These are phyloP conservation scores for Xylaria sp. DNA, from an alignment of 2,329 filamentous ascomycete genomes.

Conservation along the genomic window DNA sequence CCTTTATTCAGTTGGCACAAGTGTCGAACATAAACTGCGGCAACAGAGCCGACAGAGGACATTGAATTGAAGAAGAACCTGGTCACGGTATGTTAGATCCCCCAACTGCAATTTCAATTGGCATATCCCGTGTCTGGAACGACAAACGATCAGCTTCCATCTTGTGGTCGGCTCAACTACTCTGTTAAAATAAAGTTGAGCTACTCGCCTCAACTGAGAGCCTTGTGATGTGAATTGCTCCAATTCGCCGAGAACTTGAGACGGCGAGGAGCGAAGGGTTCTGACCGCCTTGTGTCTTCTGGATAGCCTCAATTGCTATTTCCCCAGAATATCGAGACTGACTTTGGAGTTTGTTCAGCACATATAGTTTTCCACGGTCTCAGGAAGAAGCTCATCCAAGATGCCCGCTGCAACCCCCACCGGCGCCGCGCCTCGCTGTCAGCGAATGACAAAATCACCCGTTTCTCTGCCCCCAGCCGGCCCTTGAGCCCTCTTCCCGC, in stretches of 20 bases:
- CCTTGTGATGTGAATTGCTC: neutral
- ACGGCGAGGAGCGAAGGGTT: neutral
- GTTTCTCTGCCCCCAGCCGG: constrained; percentile 91
- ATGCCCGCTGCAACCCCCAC: constrained; percentile 62
- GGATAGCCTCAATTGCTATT: neutral
- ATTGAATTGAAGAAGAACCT: constrained; percentile 10
- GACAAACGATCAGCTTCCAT: neutral
- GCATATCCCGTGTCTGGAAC: neutral
- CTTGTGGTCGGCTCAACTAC: neutral
- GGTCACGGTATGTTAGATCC: constrained; percentile 30
- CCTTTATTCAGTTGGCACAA: constrained; percentile 19
- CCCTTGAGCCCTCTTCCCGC: constrained; percentile 85
- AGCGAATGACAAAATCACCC: constrained; percentile 98
- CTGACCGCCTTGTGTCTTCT: neutral
- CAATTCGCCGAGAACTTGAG: neutral
- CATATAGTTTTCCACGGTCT: neutral
- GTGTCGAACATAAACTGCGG: constrained; percentile 11
- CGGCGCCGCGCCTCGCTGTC: constrained; percentile 61
- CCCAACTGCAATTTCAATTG: neutral
- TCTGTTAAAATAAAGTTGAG: neutral
- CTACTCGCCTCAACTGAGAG: neutral
- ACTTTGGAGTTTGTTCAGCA: constrained; percentile 12
- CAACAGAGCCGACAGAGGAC: constrained; percentile 14
- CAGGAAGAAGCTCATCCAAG: constrained; percentile 41
- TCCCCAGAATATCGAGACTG: neutral